phyloP scores from a whole-genome alignment of 1,139 yeast species.

The Candida sojae region DNA sequence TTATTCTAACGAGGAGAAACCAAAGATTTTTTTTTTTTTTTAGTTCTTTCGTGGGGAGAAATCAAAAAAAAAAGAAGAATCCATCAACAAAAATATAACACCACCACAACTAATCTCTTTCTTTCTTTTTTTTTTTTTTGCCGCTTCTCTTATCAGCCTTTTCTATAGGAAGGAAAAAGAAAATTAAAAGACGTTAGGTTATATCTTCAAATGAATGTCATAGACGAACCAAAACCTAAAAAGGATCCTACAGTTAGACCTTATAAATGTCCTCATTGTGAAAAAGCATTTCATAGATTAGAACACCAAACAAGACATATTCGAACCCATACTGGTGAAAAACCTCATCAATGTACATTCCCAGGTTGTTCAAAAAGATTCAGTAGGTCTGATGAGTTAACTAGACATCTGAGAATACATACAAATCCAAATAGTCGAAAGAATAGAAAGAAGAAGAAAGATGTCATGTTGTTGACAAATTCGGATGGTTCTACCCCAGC shows the following conservation, averaged over 20 bases:
- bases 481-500: not conserved
- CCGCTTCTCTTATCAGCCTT: not conserved
- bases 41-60: too few species aligned
- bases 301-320: conserved; percentile 75
- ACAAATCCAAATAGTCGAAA: conserved; percentile 52
- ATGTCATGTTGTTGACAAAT: not conserved
- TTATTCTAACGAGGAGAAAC: too few species aligned
- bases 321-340: conserved; percentile 70
- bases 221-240: conserved; percentile 17
- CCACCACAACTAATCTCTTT: not conserved
- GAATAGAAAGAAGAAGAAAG: conserved; percentile 30
- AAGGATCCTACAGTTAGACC: conserved; percentile 37
- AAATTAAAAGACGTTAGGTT: too few species aligned
- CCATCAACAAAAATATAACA: conserved; percentile 3
- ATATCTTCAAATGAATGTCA: not conserved
- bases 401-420: conserved; percentile 67
- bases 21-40: too few species aligned
- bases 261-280: conserved; percentile 61
- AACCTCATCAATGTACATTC: conserved; percentile 72
- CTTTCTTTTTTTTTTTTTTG: not conserved
- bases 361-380: conserved; percentile 70
- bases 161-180: not conserved
- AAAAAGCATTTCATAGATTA: conserved; percentile 61
- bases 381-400: conserved; percentile 67
- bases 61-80: not conserved